These are phyloP conservation scores for Endocalyx cinctus DNA, from an alignment of 2,329 filamentous ascomycete species.

Conservation along the genomic window DNA sequence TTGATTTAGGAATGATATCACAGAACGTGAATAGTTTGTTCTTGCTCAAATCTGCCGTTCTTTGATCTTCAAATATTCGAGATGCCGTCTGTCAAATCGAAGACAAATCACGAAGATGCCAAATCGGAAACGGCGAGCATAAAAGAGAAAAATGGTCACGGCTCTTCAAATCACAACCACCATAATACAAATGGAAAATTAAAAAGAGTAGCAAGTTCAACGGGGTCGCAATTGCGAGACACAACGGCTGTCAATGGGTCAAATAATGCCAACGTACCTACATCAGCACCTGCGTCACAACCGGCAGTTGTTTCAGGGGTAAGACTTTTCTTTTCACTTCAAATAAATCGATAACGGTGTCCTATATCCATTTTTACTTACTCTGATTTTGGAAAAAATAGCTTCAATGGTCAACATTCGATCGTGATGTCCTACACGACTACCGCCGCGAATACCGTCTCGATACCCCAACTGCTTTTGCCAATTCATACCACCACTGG, in stretches of 20 bases:
- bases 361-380: no score
- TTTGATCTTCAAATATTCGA: conserved; percentile 16
- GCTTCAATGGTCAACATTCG: conserved; percentile 65
- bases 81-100: conserved; percentile 27
- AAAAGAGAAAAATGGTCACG: conserved; percentile 27
- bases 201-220: conserved; percentile 50
- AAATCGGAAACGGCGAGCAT: conserved; percentile 30
- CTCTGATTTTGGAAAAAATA: no score
- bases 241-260: conserved; percentile 31
- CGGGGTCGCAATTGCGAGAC: conserved; percentile 43
- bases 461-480: conserved; percentile 66
- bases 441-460: conserved; percentile 73
- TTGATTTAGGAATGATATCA: conserved; percentile 18
- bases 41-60: conserved; percentile 13
- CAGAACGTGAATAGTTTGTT: conserved; percentile 7
- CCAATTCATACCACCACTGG: conserved; percentile 56
- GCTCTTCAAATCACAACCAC: conserved; percentile 20
- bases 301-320: conserved; percentile 21
- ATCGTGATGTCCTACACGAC: conserved; percentile 63
- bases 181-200: conserved; percentile 47
- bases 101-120: conserved; percentile 28
- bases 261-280: conserved; percentile 9
- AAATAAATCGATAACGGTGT: conserved; percentile 8
- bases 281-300: conserved; percentile 16
- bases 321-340: conserved; percentile 10